Evolutionary conservation across 2,329 filamentous ascomycete genomes (phyloP), one percentile per base, ranked within the genome.

Genomic region (Penicillium polonicum): DNA sequence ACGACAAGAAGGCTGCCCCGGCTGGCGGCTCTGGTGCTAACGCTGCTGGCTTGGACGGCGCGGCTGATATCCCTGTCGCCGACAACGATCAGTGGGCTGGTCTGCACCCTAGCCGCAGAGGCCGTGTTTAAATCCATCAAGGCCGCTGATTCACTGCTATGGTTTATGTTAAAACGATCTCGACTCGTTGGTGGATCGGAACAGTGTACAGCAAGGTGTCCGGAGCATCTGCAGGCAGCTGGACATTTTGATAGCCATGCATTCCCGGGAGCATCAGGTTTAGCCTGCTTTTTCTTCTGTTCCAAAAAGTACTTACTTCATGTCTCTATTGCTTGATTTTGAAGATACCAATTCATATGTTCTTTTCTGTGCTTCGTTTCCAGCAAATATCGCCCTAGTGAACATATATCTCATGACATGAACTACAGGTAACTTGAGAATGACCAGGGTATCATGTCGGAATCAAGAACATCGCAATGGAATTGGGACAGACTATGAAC

Each of bases 31-130:
- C 70, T 44, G 67, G 62, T 50, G 65, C 64, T 10, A 67, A 67
- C 35, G 59, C 64, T 19, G 46, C 62, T 48, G 43, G 21, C 38
- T 43, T 57, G 12, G 62, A 59, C 15, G 60, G 27, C 42, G 61
- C 55, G 27, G 54, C 54, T 21, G 58, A 52, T 25, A 58, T 55
- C 9, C 57, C 45, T 48, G 13, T 5, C 19, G 19, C 45, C n/a
- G 45, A n/a, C 7, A 21, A 64, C 36, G 69, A 71, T 48, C 67
- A 70, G 42, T 72, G 62, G 62, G 74, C 72, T 12, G 72, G 71
- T 58, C 67, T 80, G 36, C 78, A 80, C 64, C 78, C 78, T 13
- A 80, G 77, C 65, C 74, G 78, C n/a, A 70, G 76, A 58, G 67
- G 64, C 21, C 69, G 69, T 45, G 71, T 79, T 65, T 63, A 62